Conservation (phyloP, 2,329 filamentous ascomycete genomes). For the Alternaria infectoria region DNA sequence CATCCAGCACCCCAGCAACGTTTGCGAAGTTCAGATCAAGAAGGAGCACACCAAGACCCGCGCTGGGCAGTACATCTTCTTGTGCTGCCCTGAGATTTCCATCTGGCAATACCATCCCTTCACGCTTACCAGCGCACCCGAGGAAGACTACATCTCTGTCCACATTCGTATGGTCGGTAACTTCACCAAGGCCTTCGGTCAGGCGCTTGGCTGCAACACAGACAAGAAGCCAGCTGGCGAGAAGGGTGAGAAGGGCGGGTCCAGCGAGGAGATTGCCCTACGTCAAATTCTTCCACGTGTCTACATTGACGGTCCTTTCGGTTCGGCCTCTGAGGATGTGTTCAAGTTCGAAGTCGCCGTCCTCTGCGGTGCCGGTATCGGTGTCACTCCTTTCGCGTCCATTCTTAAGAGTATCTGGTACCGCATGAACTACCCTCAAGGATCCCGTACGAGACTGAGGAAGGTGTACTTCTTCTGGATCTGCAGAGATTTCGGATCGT, state of each 20-base stretch:
- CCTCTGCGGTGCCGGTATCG: conserved; percentile 59
- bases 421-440: conserved; percentile 85
- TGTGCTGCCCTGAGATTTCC: conserved; percentile 84
- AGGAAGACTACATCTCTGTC: conserved; percentile 89
- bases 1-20: conserved; percentile 86
- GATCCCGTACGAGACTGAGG: conserved; percentile 72
- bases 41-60: conserved; percentile 83
- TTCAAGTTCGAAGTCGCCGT: conserved; percentile 69
- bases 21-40: conserved; percentile 91
- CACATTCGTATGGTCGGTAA: conserved; percentile 84
- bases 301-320: conserved; percentile 85
- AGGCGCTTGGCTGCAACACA: conserved; percentile 76
- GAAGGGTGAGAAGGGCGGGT: conserved; percentile 61
- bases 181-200: conserved; percentile 75
- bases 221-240: conserved; percentile 60
- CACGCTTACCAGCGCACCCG: conserved; percentile 82
- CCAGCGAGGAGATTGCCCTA: conserved; percentile 70
- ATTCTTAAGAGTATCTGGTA: conserved; percentile 87
- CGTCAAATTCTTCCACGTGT: conserved; percentile 77
- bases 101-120: conserved; percentile 91
- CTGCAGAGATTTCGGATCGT: conserved; percentile 84
- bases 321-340: conserved; percentile 84
- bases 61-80: conserved; percentile 84
- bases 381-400: conserved; percentile 60
- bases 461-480: conserved; percentile 97